Evolutionary conservation across 1,284 basidiomycete species (phyloP), one percentile per base, ranked within the genome.

Genomic region (Irpex rosettiformis): DNA sequence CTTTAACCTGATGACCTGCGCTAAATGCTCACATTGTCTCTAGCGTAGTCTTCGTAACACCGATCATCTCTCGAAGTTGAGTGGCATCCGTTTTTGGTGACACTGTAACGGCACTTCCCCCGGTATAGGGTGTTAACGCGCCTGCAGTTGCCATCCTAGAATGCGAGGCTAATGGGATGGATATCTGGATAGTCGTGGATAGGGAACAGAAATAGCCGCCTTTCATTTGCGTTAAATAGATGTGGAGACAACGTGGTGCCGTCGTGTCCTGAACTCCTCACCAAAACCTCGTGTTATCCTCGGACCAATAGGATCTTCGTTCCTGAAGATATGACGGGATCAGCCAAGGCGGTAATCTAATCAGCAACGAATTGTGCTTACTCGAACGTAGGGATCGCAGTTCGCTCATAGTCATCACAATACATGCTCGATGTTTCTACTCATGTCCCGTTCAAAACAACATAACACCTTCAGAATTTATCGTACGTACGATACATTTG

Each of bases 11-110:
- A 40, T 13, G 18, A 29, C 67, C 67, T 43, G 18, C 22, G 21
- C 10, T n/a, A 21, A 21, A 47, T 21, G 18, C 43, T 6, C 21
- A 67, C 69, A 70, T 43, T 0, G 58, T 62, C 0, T 54, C 60
- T 25, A 65, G 42, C 3, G 65, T 69, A 0, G 55, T 58, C 25
- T 63, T 69, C 64, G 68, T 66, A 2, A 52, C 47, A 0, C 65
- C 67, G 2, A 71, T 18, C 13, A 67, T 37, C 25, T 69, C 65
- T 4, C 60, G 55, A 0, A 69, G 49, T 10, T 63, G 63, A 4
- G 53, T 59, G 0, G 62, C 61, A 57, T 70, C 65, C 11, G 58
- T 49, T 18, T 7, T 29, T 11, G 48, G 48, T 29, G 48, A 8
- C 11, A 25, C 27, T 8, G 48, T 51, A 25, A 51, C 28, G 8